A percentile compares a stretch with the other conserved stretches of the same genome.
Conservation (phyloP, 2,329 filamentous ascomycete species). For the Sclerotinia subarctica region DNA sequence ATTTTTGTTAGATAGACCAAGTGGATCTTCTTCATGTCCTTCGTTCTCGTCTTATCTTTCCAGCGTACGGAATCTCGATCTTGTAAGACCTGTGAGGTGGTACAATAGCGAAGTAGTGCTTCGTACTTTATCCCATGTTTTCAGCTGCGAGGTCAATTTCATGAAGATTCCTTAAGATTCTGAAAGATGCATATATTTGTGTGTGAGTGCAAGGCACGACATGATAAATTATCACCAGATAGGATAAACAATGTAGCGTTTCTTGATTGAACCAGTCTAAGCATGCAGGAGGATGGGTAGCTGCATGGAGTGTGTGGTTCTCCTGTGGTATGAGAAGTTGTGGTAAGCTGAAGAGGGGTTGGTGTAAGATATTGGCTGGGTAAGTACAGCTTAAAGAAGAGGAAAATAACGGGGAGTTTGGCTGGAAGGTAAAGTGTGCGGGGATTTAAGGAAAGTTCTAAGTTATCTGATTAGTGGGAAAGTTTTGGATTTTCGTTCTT, state of each 20-base stretch:
- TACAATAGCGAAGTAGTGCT: not conserved
- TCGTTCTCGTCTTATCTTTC: not conserved
- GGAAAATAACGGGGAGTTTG: not conserved
- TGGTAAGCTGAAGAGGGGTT: not conserved
- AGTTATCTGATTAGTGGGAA: not conserved
- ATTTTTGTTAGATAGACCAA: not conserved
- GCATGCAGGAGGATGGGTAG: not conserved
- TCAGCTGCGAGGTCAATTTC: not conserved
- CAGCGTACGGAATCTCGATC: not conserved
- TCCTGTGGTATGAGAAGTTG: not conserved
- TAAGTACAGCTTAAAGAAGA: not conserved
- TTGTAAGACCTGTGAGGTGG: not conserved
- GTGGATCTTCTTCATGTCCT: not conserved
- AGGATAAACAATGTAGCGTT: not conserved
- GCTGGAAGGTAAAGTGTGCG: not conserved
- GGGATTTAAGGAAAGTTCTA: not conserved
- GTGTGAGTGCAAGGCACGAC: not conserved
- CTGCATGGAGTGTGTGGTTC: not conserved
- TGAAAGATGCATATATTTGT: not conserved
- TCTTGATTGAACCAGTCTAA: too few species aligned
- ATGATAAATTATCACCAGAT: not conserved
- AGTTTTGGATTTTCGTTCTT: not conserved
- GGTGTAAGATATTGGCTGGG: not conserved
- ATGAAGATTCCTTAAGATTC: not conserved
- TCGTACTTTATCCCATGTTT: not conserved